Percentiles rank a stretch among this genome's conserved stretches.
Evolutionary conservation across 2,329 filamentous ascomycete genomes (phyloP).

Genomic region (Microascus cirrosus): DNA sequence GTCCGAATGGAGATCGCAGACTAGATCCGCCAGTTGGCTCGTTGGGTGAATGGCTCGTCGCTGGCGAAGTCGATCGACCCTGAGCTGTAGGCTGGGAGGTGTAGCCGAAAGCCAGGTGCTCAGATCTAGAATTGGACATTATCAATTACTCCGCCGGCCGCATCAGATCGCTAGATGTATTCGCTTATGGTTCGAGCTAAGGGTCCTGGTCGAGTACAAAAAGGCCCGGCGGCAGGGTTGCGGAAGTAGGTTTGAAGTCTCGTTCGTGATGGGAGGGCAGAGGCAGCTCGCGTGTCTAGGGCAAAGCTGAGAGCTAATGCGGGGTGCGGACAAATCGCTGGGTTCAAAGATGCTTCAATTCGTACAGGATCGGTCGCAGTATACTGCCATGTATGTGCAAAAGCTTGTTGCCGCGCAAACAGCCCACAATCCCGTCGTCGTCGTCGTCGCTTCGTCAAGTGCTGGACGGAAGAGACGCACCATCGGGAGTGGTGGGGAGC

Average conservation of each 20-base stretch:
- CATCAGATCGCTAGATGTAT: constrained; percentile 17
- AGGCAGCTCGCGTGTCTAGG: neutral
- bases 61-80: constrained; percentile 67
- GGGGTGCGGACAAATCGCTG: neutral
- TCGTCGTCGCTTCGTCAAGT: neutral
- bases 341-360: neutral
- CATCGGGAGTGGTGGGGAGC: neutral
- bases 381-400: neutral
- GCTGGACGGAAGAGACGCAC: neutral
- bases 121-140: constrained; percentile 84
- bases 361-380: neutral
- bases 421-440: neutral
- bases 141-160: constrained; percentile 62
- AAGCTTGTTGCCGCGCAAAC: neutral
- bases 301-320: neutral
- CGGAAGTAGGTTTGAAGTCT: neutral
- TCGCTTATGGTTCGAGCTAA: neutral
- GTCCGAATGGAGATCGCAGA: constrained; percentile 62
- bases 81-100: constrained; percentile 58
- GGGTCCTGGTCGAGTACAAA: neutral
- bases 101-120: constrained; percentile 79
- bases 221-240: neutral
- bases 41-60: constrained; percentile 67
- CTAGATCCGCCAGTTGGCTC: constrained; percentile 54
- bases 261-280: neutral